These are phyloP conservation scores for Phaeosphaeria sp. DNA, from an alignment of 2,329 filamentous ascomycete species.

Conservation along the genomic window DNA sequence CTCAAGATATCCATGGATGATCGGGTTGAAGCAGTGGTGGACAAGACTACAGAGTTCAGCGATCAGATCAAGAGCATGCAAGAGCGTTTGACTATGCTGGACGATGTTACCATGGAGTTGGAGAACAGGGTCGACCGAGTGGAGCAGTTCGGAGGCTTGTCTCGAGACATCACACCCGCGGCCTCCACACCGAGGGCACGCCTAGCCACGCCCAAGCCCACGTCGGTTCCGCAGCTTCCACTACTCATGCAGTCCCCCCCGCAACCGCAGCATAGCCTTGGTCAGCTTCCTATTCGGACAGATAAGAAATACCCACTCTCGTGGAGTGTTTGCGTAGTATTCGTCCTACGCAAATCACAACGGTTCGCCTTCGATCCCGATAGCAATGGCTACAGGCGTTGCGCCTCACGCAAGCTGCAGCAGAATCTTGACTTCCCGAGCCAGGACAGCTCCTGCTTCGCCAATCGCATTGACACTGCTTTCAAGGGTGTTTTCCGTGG, in stretches of 20 bases:
- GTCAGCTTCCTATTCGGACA: slow-evolving; percentile 46
- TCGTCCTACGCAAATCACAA: slow-evolving; percentile 47
- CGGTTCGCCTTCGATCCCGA: slow-evolving; percentile 48
- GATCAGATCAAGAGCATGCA: slow-evolving; percentile 47
- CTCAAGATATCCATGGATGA: slow-evolving; percentile 50
- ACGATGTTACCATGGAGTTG: slow-evolving; percentile 50
- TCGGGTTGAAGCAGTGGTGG: slow-evolving; percentile 50
- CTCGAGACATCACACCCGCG: slow-evolving; percentile 39
- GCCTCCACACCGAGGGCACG: slow-evolving; percentile 35
- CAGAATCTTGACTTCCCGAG: slow-evolving; percentile 47
- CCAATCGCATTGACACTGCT: slow-evolving; percentile 42
- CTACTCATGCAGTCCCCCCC: slow-evolving; percentile 38
- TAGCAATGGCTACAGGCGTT: slow-evolving; percentile 47
- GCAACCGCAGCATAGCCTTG: slow-evolving; percentile 36
- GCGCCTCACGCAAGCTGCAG: slow-evolving; percentile 48
- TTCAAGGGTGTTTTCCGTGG: slow-evolving; percentile 47
- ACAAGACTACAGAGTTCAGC: slow-evolving; percentile 47
- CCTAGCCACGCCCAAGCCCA: slow-evolving; percentile 28
- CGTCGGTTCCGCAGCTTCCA: slow-evolving; percentile 37
- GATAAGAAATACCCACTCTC: slow-evolving; percentile 47
- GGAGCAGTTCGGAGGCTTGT: slow-evolving; percentile 32
- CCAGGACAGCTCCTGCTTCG: slow-evolving; percentile 47
- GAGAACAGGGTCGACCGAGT: slow-evolving; percentile 47
- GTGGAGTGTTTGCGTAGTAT: slow-evolving; percentile 48
- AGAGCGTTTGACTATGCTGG: slow-evolving; percentile 47